These are phyloP conservation scores for Talaromyces amestolkiae DNA, from an alignment of 2,329 filamentous ascomycete species.

Conservation along the genomic window DNA sequence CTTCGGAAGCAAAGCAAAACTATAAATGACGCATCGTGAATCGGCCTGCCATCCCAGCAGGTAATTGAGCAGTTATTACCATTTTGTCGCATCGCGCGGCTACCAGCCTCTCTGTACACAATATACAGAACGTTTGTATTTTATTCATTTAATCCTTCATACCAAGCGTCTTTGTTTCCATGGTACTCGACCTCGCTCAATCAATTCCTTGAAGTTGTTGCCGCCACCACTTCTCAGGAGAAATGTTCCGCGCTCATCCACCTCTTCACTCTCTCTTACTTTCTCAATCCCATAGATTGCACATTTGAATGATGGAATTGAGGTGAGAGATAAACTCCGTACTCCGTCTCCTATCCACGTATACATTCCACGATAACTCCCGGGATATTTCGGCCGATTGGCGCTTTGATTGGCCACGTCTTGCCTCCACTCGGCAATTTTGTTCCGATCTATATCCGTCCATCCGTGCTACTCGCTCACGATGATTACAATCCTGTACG, in stretches of 20 bases:
- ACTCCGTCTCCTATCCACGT: not conserved
- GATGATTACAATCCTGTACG: not conserved
- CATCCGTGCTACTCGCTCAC: not conserved
- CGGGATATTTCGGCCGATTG: not conserved
- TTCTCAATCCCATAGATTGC: not conserved
- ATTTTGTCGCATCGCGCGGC: slow-evolving; percentile 11
- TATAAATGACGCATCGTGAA: slow-evolving; percentile 2
- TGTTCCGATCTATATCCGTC: slow-evolving; percentile 7
- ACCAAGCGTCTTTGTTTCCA: slow-evolving; percentile 1
- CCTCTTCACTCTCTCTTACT: not conserved
- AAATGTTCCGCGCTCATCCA: not conserved
- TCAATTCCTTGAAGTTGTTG: not conserved
- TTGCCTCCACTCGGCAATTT: slow-evolving; percentile 14
- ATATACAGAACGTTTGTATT: not conserved
- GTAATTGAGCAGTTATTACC: not conserved
- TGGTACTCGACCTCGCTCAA: not conserved
- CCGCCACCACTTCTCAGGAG: slow-evolving; percentile 1
- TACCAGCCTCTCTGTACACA: not conserved
- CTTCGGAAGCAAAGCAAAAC: no score
- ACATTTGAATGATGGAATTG: not conserved
- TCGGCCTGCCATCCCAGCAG: not conserved
- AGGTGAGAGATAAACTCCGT: not conserved
- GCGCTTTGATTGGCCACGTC: not conserved
- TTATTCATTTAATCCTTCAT: not conserved
- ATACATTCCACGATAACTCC: not conserved